phyloP scores from a whole-genome alignment of 768 basidiomycete species.

The Rhodotorula toruloides region DNA sequence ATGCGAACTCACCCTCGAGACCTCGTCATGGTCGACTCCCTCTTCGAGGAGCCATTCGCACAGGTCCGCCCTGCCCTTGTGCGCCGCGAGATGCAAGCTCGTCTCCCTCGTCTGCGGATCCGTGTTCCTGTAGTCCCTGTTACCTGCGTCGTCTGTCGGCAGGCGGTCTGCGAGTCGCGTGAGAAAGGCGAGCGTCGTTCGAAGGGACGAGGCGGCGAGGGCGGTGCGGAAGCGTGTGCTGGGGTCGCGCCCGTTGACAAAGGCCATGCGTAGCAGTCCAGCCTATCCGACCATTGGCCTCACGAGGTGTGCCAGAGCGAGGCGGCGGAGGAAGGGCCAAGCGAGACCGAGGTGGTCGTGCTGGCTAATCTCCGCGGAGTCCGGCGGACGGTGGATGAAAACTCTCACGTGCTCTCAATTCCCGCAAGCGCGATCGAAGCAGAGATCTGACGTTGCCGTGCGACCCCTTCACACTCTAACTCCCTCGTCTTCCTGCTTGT shows the following conservation, averaged over 20 bases:
- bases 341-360: too few relatives aligned
- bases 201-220: background rate
- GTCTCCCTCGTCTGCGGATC: conserved; percentile 30
- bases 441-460: too few relatives aligned
- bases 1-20: conserved; percentile 34
- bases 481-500: too few relatives aligned
- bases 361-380: too few relatives aligned
- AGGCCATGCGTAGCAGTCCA: background rate
- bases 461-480: too few relatives aligned
- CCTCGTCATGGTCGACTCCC: conserved; percentile 38
- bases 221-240: conserved; percentile 8
- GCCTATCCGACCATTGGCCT: too few relatives aligned
- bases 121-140: conserved; percentile 22
- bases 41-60: conserved; percentile 39
- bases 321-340: too few relatives aligned
- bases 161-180: conserved; percentile 17
- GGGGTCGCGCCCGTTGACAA: conserved; percentile 5
- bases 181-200: conserved; percentile 5
- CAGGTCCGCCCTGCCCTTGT: conserved; percentile 24
- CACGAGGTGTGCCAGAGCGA: background rate
- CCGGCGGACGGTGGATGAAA: too few relatives aligned
- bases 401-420: too few relatives aligned
- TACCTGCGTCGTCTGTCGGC: background rate
- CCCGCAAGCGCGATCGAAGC: too few relatives aligned
- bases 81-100: conserved; percentile 17